Base-by-base conservation (phyloP, 345 rosid species). In the Stellera chamaejasme region DNA sequence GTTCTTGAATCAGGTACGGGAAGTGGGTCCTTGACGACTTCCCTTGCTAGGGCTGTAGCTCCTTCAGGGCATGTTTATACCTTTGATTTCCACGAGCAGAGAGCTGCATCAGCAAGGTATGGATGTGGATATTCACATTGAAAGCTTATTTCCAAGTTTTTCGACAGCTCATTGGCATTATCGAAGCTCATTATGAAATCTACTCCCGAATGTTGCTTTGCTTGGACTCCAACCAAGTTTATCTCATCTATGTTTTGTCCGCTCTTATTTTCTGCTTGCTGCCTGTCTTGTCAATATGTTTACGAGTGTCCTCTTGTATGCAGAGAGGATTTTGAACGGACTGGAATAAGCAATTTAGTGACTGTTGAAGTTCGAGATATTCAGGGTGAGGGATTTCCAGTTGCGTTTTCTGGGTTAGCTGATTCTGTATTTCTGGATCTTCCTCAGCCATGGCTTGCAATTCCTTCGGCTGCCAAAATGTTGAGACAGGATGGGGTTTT, bases 1-100 rank as follows among this genome's bases (percentile, higher is more conserved):
- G 94, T 89, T 64, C 83, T 93, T 9, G 97, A 93, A 79, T 87
- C 94, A 0, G 98, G 98, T 13, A 89, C 97, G 0, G 99, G 96
- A 36, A 93, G 97, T 62, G 97, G 99, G 44, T 89, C 97, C 19
- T 77, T 92, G 57, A 82, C 96, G 0, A 79, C 96, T 10, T 86
- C 98, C 5, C 84, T 88, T 52, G 90, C 93, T 4, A 69, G 96
- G 72, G 96, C 98, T 25, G 84, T 86, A 36, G 93, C 91, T 74
- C 95, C 98, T 23, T 75, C 75, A 8, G 98, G 98, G 36, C 97
- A 86, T 65, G 85, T 88, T n/a, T 84, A 84, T 70, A 83, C 95
- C 0, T 88, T 88, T 72, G 97, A 88, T 78, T 92, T 84, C 75
- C 98, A 92, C 25, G 89, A 92, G 70, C 93, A 92, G 62, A 80